These are phyloP conservation scores for Pythium aphanidermatum DNA, from an alignment of 352 stramenopile species.

Conservation along the genomic window DNA sequence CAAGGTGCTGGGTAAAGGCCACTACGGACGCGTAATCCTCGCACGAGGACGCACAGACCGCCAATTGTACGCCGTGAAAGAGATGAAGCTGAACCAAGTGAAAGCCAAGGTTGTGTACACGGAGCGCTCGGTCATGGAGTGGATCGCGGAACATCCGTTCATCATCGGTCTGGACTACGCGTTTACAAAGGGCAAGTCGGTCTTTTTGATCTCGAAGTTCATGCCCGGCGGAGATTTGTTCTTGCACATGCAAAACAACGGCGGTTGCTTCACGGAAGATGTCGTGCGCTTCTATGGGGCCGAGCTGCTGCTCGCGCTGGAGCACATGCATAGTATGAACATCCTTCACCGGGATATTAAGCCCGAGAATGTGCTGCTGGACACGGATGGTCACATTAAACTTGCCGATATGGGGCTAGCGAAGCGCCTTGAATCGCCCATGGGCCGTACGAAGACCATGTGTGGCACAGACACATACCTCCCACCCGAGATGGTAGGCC, in stretches of 20 bases:
- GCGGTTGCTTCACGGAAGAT: conserved; percentile 70
- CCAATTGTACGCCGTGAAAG: conserved; percentile 80
- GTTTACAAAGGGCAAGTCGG: conserved; percentile 92
- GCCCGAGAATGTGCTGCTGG: conserved; percentile 89
- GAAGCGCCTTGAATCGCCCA: conserved; percentile 74
- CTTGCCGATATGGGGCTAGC: conserved; percentile 90
- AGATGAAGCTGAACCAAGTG: conserved; percentile 88
- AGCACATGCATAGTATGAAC: conserved; percentile 90
- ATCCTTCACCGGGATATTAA: conserved; percentile 94
- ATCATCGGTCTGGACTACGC: conserved; percentile 97
- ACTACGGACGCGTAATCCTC: conserved; percentile 83
- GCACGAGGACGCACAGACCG: conserved; percentile 29
- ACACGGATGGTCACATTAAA: conserved; percentile 86
- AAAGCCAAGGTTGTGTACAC: conserved; percentile 85
- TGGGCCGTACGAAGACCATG: conserved; percentile 83
- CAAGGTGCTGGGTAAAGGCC: conserved; percentile 75
- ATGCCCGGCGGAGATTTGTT: conserved; percentile 97
- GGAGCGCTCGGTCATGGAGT: conserved; percentile 80
- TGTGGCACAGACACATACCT: conserved; percentile 89
- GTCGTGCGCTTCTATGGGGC: conserved; percentile 82
- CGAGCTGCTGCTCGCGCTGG: conserved; percentile 69
- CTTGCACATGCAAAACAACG: conserved; percentile 84
- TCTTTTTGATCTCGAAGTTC: conserved; percentile 98
- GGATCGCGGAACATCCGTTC: conserved; percentile 90
- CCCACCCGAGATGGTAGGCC: conserved; percentile 84